phyloP scores from a whole-genome alignment of 164 flowering plant species.

The Warburgia ugandensis region DNA sequence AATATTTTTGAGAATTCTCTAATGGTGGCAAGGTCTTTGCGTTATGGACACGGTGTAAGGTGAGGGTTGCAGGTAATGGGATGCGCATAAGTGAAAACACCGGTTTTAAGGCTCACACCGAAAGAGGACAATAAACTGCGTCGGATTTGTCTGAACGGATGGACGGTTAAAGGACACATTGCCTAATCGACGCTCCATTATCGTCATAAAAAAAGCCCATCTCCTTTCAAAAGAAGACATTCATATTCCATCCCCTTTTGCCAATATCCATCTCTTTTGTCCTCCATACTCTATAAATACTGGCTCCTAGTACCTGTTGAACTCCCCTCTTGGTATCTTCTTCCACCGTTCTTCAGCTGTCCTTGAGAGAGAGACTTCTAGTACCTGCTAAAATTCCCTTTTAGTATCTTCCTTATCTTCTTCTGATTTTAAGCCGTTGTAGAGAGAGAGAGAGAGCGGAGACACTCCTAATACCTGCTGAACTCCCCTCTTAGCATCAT shows the following conservation, averaged over 20 bases:
- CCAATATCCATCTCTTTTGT: background rate
- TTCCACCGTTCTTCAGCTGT: too few species aligned
- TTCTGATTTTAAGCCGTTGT: too few species aligned
- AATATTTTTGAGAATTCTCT: too few species aligned
- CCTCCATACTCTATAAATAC: background rate
- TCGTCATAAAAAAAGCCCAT: background rate
- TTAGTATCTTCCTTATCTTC: too few species aligned
- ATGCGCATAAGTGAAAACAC: conserved; percentile 1
- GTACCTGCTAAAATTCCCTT: too few species aligned
- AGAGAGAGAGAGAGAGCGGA: too few species aligned
- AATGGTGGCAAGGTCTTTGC: background rate
- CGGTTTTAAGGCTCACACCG: background rate
- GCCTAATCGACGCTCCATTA: conserved; percentile 2
- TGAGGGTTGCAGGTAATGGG: background rate
- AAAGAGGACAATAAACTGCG: conserved; percentile 5
- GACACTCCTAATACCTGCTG: background rate
- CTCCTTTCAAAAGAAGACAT: background rate
- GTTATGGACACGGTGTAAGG: background rate
- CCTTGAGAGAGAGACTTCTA: too few species aligned
- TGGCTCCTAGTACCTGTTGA: background rate
- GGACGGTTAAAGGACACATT: conserved; percentile 1
- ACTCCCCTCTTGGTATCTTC: too few species aligned
- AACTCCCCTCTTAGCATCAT: conserved; percentile 6
- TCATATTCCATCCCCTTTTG: background rate
- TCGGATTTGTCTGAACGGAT: conserved; percentile 5